Percentiles rank a stretch among this genome's conserved stretches.
Conservation (phyloP, 352 stramenopile species). For the Globisporangium spiculum region DNA sequence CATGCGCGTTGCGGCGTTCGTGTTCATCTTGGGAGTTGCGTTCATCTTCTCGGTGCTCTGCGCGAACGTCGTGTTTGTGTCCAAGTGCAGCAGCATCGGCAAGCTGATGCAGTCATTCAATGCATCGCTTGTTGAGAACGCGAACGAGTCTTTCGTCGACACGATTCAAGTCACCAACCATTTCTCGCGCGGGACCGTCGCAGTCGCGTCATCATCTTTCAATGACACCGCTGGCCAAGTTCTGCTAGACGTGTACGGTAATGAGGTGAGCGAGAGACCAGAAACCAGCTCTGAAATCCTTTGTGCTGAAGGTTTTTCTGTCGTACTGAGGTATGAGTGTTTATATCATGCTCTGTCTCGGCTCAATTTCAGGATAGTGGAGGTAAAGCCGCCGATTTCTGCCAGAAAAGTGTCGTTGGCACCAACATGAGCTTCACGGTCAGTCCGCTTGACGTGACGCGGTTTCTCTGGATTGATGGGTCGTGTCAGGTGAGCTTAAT, state of each 20-base stretch:
- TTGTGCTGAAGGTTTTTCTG: neutral
- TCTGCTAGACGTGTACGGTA: constrained; percentile 41
- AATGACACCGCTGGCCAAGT: constrained; percentile 27
- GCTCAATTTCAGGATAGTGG: constrained; percentile 19
- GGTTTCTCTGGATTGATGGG: constrained; percentile 64
- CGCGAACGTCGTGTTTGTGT: constrained; percentile 63
- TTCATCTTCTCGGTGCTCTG: constrained; percentile 58
- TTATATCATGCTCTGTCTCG: neutral
- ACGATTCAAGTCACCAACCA: constrained; percentile 33
- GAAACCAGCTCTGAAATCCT: neutral
- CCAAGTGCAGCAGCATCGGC: constrained; percentile 67
- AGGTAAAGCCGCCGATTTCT: constrained; percentile 29
- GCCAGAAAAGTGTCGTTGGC: constrained; percentile 26
- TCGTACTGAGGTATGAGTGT: neutral
- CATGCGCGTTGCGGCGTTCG: constrained; percentile 50
- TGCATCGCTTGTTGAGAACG: constrained; percentile 35
- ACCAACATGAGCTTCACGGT: constrained; percentile 25
- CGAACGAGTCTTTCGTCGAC: constrained; percentile 9
- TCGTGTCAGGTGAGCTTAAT: constrained; percentile 52
- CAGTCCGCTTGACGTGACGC: constrained; percentile 33
- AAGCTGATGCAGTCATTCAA: constrained; percentile 40
- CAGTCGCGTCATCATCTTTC: constrained; percentile 16
- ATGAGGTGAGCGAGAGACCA: constrained; percentile 25
- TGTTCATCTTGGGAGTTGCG: constrained; percentile 43
- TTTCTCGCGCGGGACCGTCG: constrained; percentile 42